phyloP scores from a whole-genome alignment of 176 grass and related monocot genomes.

The Aechmea fasciata region DNA sequence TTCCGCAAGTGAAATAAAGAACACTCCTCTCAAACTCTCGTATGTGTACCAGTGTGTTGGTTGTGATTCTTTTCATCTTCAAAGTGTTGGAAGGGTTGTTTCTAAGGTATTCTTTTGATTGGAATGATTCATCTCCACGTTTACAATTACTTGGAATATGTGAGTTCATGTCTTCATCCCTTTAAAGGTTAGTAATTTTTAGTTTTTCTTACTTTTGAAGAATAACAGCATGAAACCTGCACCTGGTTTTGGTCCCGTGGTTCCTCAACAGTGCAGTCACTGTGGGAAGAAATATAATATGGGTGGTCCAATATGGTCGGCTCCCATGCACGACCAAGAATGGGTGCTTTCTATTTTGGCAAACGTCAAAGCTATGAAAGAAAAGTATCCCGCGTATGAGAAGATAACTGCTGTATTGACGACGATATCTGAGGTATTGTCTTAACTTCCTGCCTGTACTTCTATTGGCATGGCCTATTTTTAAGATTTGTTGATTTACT shows the following conservation, averaged over 20 bases:
- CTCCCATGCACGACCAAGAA: constrained; percentile 91
- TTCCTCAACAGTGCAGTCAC: constrained; percentile 76
- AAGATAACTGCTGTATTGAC: constrained; percentile 80
- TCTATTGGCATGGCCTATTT: neutral
- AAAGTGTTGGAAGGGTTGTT: constrained; percentile 60
- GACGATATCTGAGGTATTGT: constrained; percentile 64
- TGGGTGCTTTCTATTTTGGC: constrained; percentile 76
- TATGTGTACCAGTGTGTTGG: constrained; percentile 90
- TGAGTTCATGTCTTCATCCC: neutral
- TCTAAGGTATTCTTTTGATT: constrained; percentile 43
- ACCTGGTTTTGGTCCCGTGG: constrained; percentile 81
- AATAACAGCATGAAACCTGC: constrained; percentile 75
- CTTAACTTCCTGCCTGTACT: neutral
- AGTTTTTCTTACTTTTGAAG: constrained; percentile 30
- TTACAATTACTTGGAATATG: neutral
- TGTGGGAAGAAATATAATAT: constrained; percentile 91
- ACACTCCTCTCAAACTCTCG: constrained; percentile 93
- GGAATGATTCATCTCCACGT: neutral
- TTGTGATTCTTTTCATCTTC: constrained; percentile 99
- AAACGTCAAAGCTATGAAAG: constrained; percentile 52
- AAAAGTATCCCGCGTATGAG: constrained; percentile 77
- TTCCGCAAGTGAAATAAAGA: constrained; percentile 88
- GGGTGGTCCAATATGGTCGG: constrained; percentile 93
- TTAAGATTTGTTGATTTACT: neutral
- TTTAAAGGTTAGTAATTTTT: constrained; percentile 18